Evolutionary conservation across 352 stramenopile species (phyloP).

Genomic region (Globisporangium canariense): DNA sequence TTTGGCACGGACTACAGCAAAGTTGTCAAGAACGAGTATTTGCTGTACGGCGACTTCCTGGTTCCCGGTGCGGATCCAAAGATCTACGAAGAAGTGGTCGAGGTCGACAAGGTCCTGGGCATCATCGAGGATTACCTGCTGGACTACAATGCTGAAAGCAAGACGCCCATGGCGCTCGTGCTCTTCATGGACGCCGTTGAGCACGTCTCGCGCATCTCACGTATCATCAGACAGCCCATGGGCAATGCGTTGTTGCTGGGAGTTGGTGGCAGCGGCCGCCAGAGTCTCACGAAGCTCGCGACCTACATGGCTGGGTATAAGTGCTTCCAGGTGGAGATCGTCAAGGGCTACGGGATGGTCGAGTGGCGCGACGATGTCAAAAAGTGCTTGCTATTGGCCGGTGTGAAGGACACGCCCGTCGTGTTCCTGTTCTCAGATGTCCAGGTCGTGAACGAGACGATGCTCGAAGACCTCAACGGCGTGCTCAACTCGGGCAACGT

Average conservation of each 20-base stretch:
- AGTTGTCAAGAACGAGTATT: constrained; percentile 67
- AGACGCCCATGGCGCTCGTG: constrained; percentile 88
- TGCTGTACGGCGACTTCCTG: constrained; percentile 82
- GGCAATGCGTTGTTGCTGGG: constrained; percentile 91
- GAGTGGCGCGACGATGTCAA: constrained; percentile 95
- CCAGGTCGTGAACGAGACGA: constrained; percentile 93
- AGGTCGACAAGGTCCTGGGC: constrained; percentile 80
- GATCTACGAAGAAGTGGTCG: constrained; percentile 86
- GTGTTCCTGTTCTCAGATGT: constrained; percentile 95
- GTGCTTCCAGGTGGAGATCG: constrained; percentile 94
- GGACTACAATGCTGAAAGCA: constrained; percentile 91
- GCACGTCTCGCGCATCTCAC: constrained; percentile 80
- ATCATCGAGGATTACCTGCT: constrained; percentile 89
- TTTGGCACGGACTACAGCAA: constrained; percentile 84
- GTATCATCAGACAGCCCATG: constrained; percentile 79
- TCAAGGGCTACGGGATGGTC: constrained; percentile 90
- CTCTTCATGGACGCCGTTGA: constrained; percentile 87
- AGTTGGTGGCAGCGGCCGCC: constrained; percentile 90
- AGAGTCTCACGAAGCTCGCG: constrained; percentile 90
- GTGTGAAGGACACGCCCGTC: constrained; percentile 88
- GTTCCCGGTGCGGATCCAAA: constrained; percentile 76
- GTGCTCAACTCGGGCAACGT: constrained; percentile 95
- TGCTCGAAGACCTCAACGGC: constrained; percentile 95
- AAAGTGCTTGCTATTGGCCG: constrained; percentile 85
- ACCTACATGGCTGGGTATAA: constrained; percentile 93